These are phyloP conservation scores for Cladosporium sp. DNA, from an alignment of 2,329 filamentous ascomycete species.

Conservation along the genomic window DNA sequence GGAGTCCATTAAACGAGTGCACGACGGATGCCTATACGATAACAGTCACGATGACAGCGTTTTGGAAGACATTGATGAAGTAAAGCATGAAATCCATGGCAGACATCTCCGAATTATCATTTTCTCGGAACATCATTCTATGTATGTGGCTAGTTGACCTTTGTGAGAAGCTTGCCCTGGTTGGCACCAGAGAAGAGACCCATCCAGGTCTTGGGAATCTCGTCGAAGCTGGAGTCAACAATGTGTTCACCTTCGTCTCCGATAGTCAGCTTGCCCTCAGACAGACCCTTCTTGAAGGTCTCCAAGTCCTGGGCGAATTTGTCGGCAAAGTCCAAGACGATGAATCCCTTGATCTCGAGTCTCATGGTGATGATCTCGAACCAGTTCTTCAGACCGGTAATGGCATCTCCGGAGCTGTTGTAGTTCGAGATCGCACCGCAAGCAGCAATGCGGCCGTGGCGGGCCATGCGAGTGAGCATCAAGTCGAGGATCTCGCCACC, in stretches of 20 bases:
- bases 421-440: slow-evolving; percentile 72
- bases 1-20: not conserved
- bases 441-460: slow-evolving; percentile 64
- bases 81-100: not conserved
- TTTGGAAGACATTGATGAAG: not conserved
- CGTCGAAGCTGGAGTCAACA: slow-evolving; percentile 49
- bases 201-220: slow-evolving; percentile 51
- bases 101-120: not conserved
- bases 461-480: slow-evolving; percentile 63
- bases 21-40: not conserved
- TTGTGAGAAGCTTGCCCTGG: slow-evolving; percentile 50
- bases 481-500: slow-evolving; percentile 70
- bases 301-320: slow-evolving; percentile 29
- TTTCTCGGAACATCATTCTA: not conserved
- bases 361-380: slow-evolving; percentile 39
- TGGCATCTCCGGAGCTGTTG: slow-evolving; percentile 53
- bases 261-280: slow-evolving; percentile 50
- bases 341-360: slow-evolving; percentile 30
- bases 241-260: slow-evolving; percentile 49
- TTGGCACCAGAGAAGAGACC: slow-evolving; percentile 51
- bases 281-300: slow-evolving; percentile 34
- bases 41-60: not conserved
- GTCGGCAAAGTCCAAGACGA: slow-evolving; percentile 27
- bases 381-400: slow-evolving; percentile 39
- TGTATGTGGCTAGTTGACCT: slow-evolving; percentile 8